Evolutionary conservation across 108 stramenopile species (phyloP), one percentile per base, ranked within the genome.

Genomic region (Stephanodiscus triporus): DNA sequence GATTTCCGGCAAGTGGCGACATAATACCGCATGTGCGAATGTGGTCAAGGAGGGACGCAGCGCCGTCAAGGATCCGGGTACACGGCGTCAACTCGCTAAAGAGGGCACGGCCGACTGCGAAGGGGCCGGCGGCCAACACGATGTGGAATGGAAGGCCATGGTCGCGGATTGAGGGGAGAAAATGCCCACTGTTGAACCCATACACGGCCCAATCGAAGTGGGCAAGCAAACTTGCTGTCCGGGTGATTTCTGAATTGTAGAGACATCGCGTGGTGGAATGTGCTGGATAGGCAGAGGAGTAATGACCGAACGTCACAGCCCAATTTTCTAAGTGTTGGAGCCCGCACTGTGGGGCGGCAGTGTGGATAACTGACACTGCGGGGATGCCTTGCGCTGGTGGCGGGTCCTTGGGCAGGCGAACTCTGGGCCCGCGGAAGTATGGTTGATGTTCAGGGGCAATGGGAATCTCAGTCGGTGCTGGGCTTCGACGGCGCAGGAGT

Each of bases 371-470:
- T 4, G 36, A 36, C 4, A 6, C 6, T 6, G 6, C 4, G 6
- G 36, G 36, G 6, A 36, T 36, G 36, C 36, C 36, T 36, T 36
- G 36, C 36, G 36, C 6, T 36, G 4, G 6, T 6, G 36, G 36
- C 6, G 36, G 36, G n/a, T n/a, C n/a, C n/a, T n/a, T n/a, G 4
- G 36, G 36, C 6, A 4, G 6, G 6, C 6, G 4, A 6, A 36
- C 6, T 4, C 36, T 6, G 36, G 36, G 36, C 6, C 36, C 36
- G 6, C 36, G 36, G 36, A 36, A 36, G 36, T 36, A 36, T 36
- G 70, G 59, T 49, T 49, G 47, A 19, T 72, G 26, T 62, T 72
- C 59, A 6, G 70, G 59, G 2, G 2, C 1, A 32, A 72, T 72
- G 32, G 34, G 29, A 22, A 40, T 2, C 3, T 5, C 40, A 40